These are phyloP conservation scores for Alnus glutinosa DNA, from an alignment of 306 rosid genomes.

Conservation along the genomic window DNA sequence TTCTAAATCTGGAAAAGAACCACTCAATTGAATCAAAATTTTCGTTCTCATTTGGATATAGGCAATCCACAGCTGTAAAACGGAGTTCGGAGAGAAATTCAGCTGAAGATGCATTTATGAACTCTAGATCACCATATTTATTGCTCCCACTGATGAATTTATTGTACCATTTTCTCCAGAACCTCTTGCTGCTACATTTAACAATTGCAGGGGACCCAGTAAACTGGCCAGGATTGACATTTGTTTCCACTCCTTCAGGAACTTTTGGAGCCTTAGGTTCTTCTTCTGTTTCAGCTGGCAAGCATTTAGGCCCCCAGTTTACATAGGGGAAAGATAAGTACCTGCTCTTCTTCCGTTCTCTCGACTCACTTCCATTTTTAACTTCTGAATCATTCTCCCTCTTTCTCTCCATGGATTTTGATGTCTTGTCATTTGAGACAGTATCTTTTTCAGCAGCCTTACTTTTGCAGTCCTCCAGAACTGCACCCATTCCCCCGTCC, in stretches of 20 bases:
- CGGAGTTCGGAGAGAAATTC: constrained; percentile 66
- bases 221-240: not conserved
- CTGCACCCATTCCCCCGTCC: not conserved
- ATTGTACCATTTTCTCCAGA: constrained; percentile 66
- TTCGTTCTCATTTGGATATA: constrained; percentile 39
- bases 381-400: constrained; percentile 25
- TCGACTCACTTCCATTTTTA: constrained; percentile 36
- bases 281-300: constrained; percentile 38
- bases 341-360: constrained; percentile 80
- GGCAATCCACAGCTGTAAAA: constrained; percentile 64
- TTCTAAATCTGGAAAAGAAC: constrained; percentile 71
- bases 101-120: constrained; percentile 41
- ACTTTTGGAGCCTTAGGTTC: constrained; percentile 25
- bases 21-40: constrained; percentile 57
- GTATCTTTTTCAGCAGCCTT: constrained; percentile 5
- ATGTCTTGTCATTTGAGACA: not conserved
- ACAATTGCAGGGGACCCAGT: constrained; percentile 29
- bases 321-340: constrained; percentile 78
- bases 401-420: constrained; percentile 34
- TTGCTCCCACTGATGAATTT: constrained; percentile 40
- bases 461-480: constrained; percentile 2
- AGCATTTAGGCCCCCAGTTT: constrained; percentile 44
- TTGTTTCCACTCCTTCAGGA: constrained; percentile 34
- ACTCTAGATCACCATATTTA: constrained; percentile 35
- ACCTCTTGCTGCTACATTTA: constrained; percentile 54